These are phyloP conservation scores for Vinca minor DNA, from an alignment of 257 asterid genomes.

Conservation along the genomic window DNA sequence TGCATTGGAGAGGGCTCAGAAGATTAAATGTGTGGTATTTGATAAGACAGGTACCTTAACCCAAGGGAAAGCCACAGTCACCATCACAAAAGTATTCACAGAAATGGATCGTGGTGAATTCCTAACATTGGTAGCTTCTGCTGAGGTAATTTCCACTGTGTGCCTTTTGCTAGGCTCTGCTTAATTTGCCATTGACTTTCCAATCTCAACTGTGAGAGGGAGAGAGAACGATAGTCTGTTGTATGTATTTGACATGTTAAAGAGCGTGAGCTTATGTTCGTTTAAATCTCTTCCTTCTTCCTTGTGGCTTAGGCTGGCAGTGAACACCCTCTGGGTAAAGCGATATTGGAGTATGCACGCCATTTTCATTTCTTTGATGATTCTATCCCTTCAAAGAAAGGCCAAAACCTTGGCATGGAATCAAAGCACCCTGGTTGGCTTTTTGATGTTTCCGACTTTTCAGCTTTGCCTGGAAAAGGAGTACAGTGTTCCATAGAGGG, in stretches of 20 bases:
- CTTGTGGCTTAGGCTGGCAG: constrained; percentile 68
- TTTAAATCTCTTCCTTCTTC: not conserved
- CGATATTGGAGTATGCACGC: constrained; percentile 79
- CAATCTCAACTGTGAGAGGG: not conserved
- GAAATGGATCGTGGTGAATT: constrained; percentile 95
- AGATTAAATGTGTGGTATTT: constrained; percentile 71
- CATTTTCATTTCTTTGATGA: constrained; percentile 93
- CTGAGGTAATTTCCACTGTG: constrained; percentile 57
- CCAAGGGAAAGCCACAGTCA: constrained; percentile 93
- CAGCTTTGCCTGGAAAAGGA: constrained; percentile 88
- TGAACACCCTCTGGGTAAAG: constrained; percentile 92
- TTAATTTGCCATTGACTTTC: not conserved
- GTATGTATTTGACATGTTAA: not conserved
- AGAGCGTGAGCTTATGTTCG: not conserved
- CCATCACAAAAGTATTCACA: constrained; percentile 63
- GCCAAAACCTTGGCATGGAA: constrained; percentile 30
- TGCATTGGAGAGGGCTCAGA: constrained; percentile 92
- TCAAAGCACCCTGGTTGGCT: constrained; percentile 79
- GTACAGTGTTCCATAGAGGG: constrained; percentile 69
- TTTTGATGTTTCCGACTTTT: constrained; percentile 61
- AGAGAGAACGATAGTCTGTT: no score
- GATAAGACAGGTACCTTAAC: constrained; percentile 98
- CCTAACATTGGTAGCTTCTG: constrained; percentile 92
- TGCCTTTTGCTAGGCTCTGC: not conserved
- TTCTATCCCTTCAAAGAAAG: constrained; percentile 31